These are phyloP conservation scores for Pugionium dolabratum DNA, from an alignment of 345 rosid genomes.

Conservation along the genomic window DNA sequence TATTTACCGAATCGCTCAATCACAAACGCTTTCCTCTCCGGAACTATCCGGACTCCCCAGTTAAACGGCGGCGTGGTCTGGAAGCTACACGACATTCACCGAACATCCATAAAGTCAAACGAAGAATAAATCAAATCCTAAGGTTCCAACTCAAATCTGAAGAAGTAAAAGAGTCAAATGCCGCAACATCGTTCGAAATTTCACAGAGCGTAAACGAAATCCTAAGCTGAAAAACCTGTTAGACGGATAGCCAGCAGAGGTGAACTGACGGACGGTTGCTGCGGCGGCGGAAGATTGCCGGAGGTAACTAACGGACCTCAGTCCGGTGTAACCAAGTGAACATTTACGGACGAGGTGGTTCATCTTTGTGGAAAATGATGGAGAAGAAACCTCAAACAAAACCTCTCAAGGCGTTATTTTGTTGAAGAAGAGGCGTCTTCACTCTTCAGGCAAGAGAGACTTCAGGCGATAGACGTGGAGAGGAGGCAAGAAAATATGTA, in stretches of 20 bases:
- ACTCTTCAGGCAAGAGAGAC: not conserved
- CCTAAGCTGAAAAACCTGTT: conserved; percentile 40
- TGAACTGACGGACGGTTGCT: conserved; percentile 37
- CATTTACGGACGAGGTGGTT: conserved; percentile 32
- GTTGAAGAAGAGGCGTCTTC: not conserved
- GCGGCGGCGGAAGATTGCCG: conserved; percentile 36
- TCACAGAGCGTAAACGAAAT: not conserved
- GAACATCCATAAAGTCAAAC: not conserved
- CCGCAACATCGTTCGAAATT: conserved; percentile 12
- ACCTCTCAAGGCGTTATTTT: not conserved
- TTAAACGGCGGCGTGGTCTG: conserved; percentile 75
- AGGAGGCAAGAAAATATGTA: not conserved
- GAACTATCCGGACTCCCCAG: conserved; percentile 89
- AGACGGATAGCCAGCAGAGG: conserved; percentile 49
- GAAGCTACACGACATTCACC: conserved; percentile 43
- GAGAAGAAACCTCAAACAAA: conserved; percentile 21
- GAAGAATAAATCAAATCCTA: conserved; percentile 8
- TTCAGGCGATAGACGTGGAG: conserved; percentile 14
- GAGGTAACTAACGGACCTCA: conserved; percentile 36
- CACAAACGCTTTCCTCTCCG: conserved; percentile 87
- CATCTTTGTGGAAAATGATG: conserved; percentile 25
- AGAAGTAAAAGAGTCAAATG: not conserved
- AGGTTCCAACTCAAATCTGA: conserved; percentile 10
- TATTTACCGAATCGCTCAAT: conserved; percentile 92
- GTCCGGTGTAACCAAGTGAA: conserved; percentile 19